A percentile compares a stretch with the other conserved stretches of the same genome.
Evolutionary conservation across 1,284 basidiomycete species (phyloP).

Genomic region (Butyriboletus appendiculatus): DNA sequence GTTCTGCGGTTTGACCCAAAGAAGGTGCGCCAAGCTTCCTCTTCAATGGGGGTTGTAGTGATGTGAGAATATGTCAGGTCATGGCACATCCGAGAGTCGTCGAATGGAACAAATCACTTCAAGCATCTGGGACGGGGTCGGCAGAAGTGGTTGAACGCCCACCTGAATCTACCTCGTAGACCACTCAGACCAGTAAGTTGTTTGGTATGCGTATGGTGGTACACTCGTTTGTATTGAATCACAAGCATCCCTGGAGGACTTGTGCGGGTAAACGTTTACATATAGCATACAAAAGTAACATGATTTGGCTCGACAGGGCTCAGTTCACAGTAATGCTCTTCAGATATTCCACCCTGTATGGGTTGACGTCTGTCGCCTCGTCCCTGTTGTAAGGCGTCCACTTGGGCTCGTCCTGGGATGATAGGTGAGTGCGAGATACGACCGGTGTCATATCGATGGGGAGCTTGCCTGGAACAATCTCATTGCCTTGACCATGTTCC

Average conservation of each 20-base stretch:
- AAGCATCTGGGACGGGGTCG: background rate
- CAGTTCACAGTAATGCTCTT: constrained; percentile 41
- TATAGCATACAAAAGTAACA: background rate
- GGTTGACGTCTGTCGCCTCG: constrained; percentile 60
- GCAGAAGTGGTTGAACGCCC: background rate
- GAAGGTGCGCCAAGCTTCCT: constrained; percentile 47
- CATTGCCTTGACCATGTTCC: constrained; percentile 69
- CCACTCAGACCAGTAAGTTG: constrained; percentile 1
- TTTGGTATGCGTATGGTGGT: constrained; percentile 12
- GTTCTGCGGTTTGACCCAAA: constrained; percentile 73
- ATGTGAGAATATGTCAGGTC: constrained; percentile 34
- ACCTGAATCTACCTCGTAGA: background rate
- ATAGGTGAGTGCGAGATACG: background rate
- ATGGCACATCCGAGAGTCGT: constrained; percentile 54
- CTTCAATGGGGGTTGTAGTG: background rate
- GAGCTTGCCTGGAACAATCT: constrained; percentile 71
- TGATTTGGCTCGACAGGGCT: background rate
- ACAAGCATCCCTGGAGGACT: background rate
- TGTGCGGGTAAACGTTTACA: background rate
- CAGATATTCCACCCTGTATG: constrained; percentile 64
- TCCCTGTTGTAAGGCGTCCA: constrained; percentile 78
- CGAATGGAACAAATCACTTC: constrained; percentile 44
- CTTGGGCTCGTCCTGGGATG: constrained; percentile 77
- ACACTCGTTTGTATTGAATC: background rate
- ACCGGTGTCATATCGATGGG: background rate